Base-by-base conservation (phyloP, 2,329 filamentous ascomycete species). In the Hypomyces perniciosus region DNA sequence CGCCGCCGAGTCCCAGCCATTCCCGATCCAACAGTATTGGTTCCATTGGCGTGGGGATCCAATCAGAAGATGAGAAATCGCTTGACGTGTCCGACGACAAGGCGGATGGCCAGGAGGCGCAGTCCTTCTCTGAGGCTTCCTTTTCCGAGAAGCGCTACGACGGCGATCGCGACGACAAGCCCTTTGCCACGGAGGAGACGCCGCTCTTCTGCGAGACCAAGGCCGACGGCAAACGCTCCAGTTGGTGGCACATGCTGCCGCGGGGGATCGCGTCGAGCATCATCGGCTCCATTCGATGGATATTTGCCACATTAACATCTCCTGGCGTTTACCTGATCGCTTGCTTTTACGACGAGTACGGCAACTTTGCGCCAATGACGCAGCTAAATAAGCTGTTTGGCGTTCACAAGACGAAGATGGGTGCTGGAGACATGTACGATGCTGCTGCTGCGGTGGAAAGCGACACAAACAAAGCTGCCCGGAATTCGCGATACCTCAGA, bases 281-380 rank as follows among this genome's bases (percentile, higher is more conserved):
- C 51, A 78, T 92, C 54, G 83, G 86, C 59, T 87, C 88, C 5
- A 76, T 95, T 59, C 83, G 84, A 58, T 88, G 88, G 72, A 76
- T 96, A 43, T 70, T 96, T 50, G 85, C 86, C 45, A 88, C 88
- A 10, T 72, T 97, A 54, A 80, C 86, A 28, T 84, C 86, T 26
- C 92, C 92, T 1, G 88, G 85, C 13, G 80, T 90, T 45, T 96
- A 92, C 69, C 70, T 96, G 50, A 81, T 91, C 54, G 85, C 88
- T 57, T 90, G 81, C 64, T 86, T 97, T 61, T 92, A 88, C 71
- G 85, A 95, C 62, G 84, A 90, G 42, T 73, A 87, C 52, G 90
- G 90, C 46, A 76, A 76, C 46, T 95, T 95, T 66, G 86, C 89
- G 48, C 81, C 89, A n/a, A 70, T 93, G 52, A 72, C 83, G 44